Base-by-base conservation (phyloP, 176 grass and related monocot species). In the Eragrostis nindensis region DNA sequence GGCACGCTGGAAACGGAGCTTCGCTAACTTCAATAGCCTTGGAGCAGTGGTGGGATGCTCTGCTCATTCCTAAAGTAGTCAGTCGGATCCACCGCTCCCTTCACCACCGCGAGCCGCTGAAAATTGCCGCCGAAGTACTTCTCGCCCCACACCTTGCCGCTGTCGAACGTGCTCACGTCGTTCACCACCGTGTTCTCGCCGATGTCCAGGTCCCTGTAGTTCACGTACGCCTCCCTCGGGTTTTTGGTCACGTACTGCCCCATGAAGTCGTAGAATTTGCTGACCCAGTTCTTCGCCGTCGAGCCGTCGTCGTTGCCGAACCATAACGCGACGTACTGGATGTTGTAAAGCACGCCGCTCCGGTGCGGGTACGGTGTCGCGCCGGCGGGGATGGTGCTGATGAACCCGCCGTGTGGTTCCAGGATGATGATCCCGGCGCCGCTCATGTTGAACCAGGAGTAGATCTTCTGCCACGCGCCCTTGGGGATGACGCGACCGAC, bases 31-130 rank as follows among this genome's bases (percentile, higher is more conserved):
- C n/a, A 70, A 21, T 70, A 50, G 73, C 63, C 24, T 69, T 29
- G 29, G 17, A 70, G 2, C 40, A 50, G 4, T 39, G 90, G 90
- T 8, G 90, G 90, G 14, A 92, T 79, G 16, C 57, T 89, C 64
- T 86, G 83, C 75, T 89, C 86, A 19, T 92, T 89, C 42, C 86
- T 72, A 65, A 92, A 92, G 65, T 86, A 92, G 59, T 92, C 84
- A 0, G 10, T 16, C 5, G 83, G 86, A 47, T 89, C 83, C 16
- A 86, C 80, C 77, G 26, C 71, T 1, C 30, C 83, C 56, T 92
- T 92, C 50, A 67, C 66, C 5, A 16, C 7, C 0, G 83, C 83
- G 18, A 92, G 66, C 54, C 70, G 83, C 40, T 76, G 7, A 38
- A 83, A 92, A 56, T 92, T 86, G 4, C 4, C 25, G 1, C 38